These are phyloP conservation scores for Cystobasidium sp. DNA, from an alignment of 1,284 basidiomycete genomes.

Conservation along the genomic window DNA sequence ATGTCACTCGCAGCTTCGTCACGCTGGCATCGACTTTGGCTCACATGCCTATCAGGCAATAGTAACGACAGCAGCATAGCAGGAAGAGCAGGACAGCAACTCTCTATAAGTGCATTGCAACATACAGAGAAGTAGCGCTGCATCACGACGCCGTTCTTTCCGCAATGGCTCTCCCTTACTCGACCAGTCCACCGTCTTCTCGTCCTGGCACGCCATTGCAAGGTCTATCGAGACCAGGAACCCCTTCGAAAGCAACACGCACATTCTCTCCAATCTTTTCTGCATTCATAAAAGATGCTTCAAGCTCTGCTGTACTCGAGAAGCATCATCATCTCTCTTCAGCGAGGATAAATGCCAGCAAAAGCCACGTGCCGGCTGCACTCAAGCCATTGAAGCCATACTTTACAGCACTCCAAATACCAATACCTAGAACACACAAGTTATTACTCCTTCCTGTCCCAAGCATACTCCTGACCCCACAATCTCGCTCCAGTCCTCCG, in stretches of 20 bases:
- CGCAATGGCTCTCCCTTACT: constrained; percentile 30
- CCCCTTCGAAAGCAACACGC: constrained; percentile 13
- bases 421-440: constrained; percentile 22
- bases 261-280: constrained; percentile 7
- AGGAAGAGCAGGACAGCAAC: too few species aligned
- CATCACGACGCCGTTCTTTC: not conserved
- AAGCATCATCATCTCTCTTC: constrained; percentile 35
- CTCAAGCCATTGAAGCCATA: constrained; percentile 25
- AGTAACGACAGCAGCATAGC: too few species aligned
- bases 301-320: constrained; percentile 30
- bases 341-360: constrained; percentile 7
- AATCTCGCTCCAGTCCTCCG: not conserved
- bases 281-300: constrained; percentile 19
- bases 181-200: constrained; percentile 13
- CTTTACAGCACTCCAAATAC: constrained; percentile 18
- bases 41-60: too few species aligned
- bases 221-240: constrained; percentile 18
- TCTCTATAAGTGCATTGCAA: too few species aligned
- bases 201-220: constrained; percentile 20
- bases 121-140: too few species aligned
- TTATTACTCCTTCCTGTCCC: constrained; percentile 21
- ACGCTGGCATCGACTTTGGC: too few species aligned
- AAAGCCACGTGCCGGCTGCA: constrained; percentile 8
- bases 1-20: too few species aligned
- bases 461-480: constrained; percentile 7